Conservation (phyloP, 139 green algal species). For the Helicosporidium sp. region DNA sequence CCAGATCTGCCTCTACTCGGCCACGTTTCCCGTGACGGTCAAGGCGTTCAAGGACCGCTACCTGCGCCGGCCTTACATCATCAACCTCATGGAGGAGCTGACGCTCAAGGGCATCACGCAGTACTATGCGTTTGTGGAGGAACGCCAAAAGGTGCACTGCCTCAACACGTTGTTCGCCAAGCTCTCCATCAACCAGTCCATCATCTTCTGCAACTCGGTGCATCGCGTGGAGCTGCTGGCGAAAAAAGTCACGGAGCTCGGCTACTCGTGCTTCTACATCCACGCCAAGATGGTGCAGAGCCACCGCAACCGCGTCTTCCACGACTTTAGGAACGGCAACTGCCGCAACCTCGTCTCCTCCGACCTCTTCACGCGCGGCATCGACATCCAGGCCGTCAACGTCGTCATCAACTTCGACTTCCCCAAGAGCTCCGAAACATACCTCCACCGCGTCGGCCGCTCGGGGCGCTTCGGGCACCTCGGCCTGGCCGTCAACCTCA, state of each 20-base stretch:
- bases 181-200: constrained; percentile 56
- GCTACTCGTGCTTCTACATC: constrained; percentile 99
- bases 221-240: constrained; percentile 95
- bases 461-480: constrained; percentile 96
- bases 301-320: constrained; percentile 98
- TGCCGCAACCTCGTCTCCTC: constrained; percentile 89
- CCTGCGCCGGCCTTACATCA: constrained; percentile 90
- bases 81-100: constrained; percentile 99
- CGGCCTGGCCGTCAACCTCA: constrained; percentile 91
- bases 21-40: constrained; percentile 95
- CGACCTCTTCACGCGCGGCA: constrained; percentile 50
- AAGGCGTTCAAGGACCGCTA: constrained; percentile 95
- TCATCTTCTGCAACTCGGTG: constrained; percentile 99
- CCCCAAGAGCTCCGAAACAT: constrained; percentile 97
- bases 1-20: constrained; percentile 94
- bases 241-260: constrained; percentile 99
- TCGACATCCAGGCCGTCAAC: constrained; percentile 95
- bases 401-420: constrained; percentile 99
- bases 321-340: constrained; percentile 94
- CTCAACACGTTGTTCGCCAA: constrained; percentile 89
- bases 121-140: constrained; percentile 98
- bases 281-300: constrained; percentile 96
- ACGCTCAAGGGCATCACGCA: constrained; percentile 92
- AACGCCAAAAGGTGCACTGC: constrained; percentile 91
- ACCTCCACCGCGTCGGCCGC: constrained; percentile 90